These are phyloP conservation scores for Hymenoscyphus occultus DNA, from an alignment of 2,329 filamentous ascomycete species.

Conservation along the genomic window DNA sequence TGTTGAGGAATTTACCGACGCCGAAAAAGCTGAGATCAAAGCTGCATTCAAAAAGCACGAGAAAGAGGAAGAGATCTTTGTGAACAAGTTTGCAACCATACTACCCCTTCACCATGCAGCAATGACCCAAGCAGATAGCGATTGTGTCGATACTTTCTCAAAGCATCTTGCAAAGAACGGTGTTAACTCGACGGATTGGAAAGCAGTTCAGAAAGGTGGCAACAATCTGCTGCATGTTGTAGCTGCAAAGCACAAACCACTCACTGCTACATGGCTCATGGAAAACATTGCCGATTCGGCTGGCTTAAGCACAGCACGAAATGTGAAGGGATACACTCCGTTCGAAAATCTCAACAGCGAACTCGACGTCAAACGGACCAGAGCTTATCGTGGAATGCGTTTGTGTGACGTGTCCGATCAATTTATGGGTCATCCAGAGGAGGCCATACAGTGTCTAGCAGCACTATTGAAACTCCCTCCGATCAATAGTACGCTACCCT, in stretches of 20 bases:
- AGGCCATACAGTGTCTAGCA: constrained; percentile 33
- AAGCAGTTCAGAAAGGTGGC: constrained; percentile 13
- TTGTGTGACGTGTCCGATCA: constrained; percentile 31
- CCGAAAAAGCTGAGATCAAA: not conserved
- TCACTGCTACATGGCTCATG: constrained; percentile 32
- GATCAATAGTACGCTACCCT: not conserved
- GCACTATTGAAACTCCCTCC: constrained; percentile 17
- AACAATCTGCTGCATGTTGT: constrained; percentile 25
- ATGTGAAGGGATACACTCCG: constrained; percentile 37
- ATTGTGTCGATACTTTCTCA: constrained; percentile 21
- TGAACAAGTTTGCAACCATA: not conserved
- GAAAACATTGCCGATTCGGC: constrained; percentile 22
- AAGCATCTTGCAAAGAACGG: not conserved
- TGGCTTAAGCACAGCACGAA: constrained; percentile 26
- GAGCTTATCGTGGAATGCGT: constrained; percentile 16
- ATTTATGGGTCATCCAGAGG: constrained; percentile 35
- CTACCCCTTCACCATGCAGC: constrained; percentile 22
- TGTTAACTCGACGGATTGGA: constrained; percentile 11
- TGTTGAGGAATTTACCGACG: constrained; percentile 3
- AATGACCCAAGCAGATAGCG: constrained; percentile 17
- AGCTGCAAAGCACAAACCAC: constrained; percentile 17
- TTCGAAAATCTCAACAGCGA: constrained; percentile 34
- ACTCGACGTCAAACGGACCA: constrained; percentile 35
- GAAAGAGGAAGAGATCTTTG: not conserved
- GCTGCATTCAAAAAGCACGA: not conserved